Percentiles rank a stretch among this genome's conserved stretches.
Conservation (phyloP, 2,329 filamentous ascomycete species). For the Cercospora janseana region DNA sequence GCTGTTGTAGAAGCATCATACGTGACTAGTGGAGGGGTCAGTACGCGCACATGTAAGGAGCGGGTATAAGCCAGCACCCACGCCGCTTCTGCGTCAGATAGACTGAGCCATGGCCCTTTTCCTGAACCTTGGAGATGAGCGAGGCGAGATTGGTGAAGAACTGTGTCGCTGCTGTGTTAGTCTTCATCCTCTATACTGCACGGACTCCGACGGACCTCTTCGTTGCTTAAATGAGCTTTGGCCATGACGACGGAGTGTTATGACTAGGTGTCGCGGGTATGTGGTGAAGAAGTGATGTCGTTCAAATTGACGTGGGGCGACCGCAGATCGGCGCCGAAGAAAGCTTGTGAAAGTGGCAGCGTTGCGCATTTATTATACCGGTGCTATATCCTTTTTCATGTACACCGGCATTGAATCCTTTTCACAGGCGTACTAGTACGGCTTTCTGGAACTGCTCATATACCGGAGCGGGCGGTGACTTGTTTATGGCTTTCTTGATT, state of each 20-base stretch:
- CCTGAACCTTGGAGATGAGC: conserved; percentile 66
- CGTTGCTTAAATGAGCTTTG: conserved; percentile 56
- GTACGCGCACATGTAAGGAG: conserved; percentile 7
- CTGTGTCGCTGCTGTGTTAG: conserved; percentile 45
- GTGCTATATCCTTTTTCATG: not conserved
- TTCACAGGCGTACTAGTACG: no score
- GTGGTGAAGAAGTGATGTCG: conserved; percentile 15
- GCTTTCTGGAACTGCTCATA: no score
- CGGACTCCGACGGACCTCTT: conserved; percentile 52
- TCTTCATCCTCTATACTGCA: not conserved
- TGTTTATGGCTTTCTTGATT: no score
- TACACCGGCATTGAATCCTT: no score
- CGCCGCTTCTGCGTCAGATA: conserved; percentile 74
- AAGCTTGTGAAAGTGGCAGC: no score
- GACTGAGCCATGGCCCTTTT: conserved; percentile 70
- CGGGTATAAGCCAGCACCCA: conserved; percentile 41
- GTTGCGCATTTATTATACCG: no score
- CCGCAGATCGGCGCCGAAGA: conserved; percentile 6
- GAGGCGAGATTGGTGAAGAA: conserved; percentile 69
- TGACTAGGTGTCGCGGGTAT: not conserved
- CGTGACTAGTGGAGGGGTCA: conserved; percentile 35
- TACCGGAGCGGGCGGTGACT: no score
- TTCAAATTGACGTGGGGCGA: conserved; percentile 9
- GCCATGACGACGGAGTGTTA: conserved; percentile 41
- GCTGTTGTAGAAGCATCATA: conserved; percentile 46